Base-by-base conservation (phyloP, 1,139 yeast species). In the Trichomonascaceae sp. region DNA sequence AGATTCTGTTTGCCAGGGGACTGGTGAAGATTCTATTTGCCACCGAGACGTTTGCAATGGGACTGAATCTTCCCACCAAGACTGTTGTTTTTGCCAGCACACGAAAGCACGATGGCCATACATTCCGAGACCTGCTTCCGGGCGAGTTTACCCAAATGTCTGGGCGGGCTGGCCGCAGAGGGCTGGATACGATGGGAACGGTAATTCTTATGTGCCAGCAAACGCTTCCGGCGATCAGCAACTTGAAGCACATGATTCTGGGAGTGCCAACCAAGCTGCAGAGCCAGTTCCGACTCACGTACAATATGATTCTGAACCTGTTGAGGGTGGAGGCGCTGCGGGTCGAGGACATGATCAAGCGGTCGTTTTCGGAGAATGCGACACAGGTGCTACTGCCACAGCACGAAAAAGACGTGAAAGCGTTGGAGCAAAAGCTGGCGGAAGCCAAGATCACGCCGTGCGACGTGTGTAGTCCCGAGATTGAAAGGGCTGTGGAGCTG, bases 141-240 rank as follows among this genome's bases (percentile, higher is more conserved):
- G 98, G 98, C 30, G 98, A 89, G 54, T 89, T 87, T 54, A 92
- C 96, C 1, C 98, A 89, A 59, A 89, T 92, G 98, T 87, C 97
- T 0, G 98, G 98, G 35, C 73, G 98, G 59, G 98, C 98, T 2
- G 98, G 98, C 44, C 76, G 98, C 61, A 76, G 98, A 67, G 98
- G 98, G 30, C 64, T 89, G 43, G 98, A 89, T 63, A 64, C 75
- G 18, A 82, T 82, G 1, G 98, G 98, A 48, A 87, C 95, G 0
- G 98, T 92, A n/a, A 85, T 92, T 39, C 75, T 87, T 17, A 84
- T 89, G 93, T 69, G 92, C 2, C 76, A 76, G 18, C 85, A 93
- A 0, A 60, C 79, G 16, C 65, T 70, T 3, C 69, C 72, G 5
- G 54, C 58, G 9, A 43, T 50, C 4, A 53, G 65, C 1, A 70